Percentiles rank a stretch among this genome's conserved stretches.
Conservation (phyloP, 2,329 filamentous ascomycete species). For the Macrophomina phaseolina region DNA sequence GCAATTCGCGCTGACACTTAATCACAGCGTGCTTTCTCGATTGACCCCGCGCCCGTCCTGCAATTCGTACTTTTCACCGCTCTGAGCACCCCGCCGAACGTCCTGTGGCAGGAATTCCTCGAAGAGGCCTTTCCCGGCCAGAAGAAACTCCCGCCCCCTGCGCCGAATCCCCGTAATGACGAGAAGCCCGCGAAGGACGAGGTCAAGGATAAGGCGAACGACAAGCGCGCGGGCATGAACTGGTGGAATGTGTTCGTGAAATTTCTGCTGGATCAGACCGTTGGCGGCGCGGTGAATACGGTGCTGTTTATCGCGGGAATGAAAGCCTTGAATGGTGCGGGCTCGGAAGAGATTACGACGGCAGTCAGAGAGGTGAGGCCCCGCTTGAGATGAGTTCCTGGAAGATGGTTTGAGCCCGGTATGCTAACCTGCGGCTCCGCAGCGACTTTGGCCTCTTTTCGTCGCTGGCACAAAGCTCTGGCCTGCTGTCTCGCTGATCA, state of each 20-base stretch:
- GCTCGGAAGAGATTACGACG: conserved; percentile 27
- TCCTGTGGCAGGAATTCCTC: conserved; percentile 82
- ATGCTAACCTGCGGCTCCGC: conserved; percentile 28
- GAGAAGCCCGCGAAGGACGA: conserved; percentile 39
- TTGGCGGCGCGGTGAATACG: conserved; percentile 70
- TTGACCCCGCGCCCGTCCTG: conserved; percentile 72
- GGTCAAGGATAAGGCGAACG: conserved; percentile 37
- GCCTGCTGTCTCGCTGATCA: conserved; percentile 71
- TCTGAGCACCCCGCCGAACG: conserved; percentile 80
- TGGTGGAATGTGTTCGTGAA: conserved; percentile 70
- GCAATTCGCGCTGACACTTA: conserved; percentile 22
- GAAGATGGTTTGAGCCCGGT: neutral
- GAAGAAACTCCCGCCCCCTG: conserved; percentile 32
- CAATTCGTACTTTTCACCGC: conserved; percentile 79
- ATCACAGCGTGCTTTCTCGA: conserved; percentile 60
- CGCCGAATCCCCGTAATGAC: conserved; percentile 27
- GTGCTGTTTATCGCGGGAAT: conserved; percentile 67
- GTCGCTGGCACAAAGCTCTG: conserved; percentile 74
- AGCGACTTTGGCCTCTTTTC: conserved; percentile 63
- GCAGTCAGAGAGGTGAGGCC: conserved; percentile 32
- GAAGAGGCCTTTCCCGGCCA: conserved; percentile 74
- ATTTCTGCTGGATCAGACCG: conserved; percentile 70
- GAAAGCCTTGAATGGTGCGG: conserved; percentile 51
- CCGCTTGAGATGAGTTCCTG: neutral
- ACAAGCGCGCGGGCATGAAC: conserved; percentile 38